A percentile compares a stretch with the other conserved stretches of the same genome.
These are phyloP conservation scores for Fusarium sp. DNA, from an alignment of 2,329 filamentous ascomycete species.

Conservation along the genomic window DNA sequence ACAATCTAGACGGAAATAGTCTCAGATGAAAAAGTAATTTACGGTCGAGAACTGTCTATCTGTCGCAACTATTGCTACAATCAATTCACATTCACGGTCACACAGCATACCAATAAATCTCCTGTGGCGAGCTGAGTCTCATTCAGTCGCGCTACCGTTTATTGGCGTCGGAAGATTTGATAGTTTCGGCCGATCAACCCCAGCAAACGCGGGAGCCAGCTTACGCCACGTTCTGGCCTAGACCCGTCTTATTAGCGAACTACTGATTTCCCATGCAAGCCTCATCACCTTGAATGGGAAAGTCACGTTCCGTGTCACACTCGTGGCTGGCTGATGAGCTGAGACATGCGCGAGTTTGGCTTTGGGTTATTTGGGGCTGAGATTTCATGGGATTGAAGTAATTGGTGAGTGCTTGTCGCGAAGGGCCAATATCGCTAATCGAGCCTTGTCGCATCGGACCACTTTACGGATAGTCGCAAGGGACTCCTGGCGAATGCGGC, in stretches of 20 bases:
- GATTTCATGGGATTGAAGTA: no score
- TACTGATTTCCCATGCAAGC: conserved; percentile 17
- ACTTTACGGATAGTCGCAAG: not conserved
- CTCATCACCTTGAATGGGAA: not conserved
- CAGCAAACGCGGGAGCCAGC: conserved; percentile 2
- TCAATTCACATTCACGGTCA: not conserved
- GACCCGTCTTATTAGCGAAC: not conserved
- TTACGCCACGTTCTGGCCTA: not conserved
- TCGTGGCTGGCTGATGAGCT: conserved; percentile 27
- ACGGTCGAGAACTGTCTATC: conserved; percentile 4
- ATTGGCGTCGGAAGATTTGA: conserved; percentile 5
- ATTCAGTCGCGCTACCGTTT: conserved; percentile 3
- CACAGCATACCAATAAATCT: not conserved
- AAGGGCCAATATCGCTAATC: not conserved
- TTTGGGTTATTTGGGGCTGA: not conserved
- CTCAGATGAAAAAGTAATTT: conserved; percentile 13
- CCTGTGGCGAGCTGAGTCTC: conserved; percentile 13
- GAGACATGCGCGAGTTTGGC: not conserved
- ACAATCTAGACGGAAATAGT: not conserved
- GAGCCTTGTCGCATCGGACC: not conserved
- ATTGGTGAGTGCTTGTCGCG: not conserved
- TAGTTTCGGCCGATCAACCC: conserved; percentile 27
- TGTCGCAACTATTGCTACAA: no score
- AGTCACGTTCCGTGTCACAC: conserved; percentile 8
- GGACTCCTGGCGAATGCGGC: not conserved